phyloP scores from a whole-genome alignment of 352 stramenopile genomes.

The Globisporangium uncinulatum region DNA sequence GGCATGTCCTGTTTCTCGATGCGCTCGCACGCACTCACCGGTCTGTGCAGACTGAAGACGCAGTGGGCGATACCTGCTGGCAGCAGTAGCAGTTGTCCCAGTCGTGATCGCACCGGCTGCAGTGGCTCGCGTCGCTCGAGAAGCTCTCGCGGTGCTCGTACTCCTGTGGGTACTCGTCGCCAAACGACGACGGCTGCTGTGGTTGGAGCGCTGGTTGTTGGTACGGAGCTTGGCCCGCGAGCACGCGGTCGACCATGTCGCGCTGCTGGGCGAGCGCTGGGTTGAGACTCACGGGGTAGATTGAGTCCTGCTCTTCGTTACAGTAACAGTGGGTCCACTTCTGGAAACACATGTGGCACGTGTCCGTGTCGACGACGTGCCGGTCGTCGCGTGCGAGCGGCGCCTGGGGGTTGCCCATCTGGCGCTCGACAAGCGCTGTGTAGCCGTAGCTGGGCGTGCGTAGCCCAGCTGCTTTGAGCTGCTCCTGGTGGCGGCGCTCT shows the following conservation, averaged over 20 bases:
- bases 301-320: conserved; percentile 72
- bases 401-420: conserved; percentile 25
- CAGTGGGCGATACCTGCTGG: conserved; percentile 62
- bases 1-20: too few relatives aligned
- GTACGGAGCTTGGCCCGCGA: conserved; percentile 10
- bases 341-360: conserved; percentile 67
- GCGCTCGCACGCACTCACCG: conserved; percentile 15
- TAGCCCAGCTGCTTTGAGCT: conserved; percentile 50
- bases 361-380: conserved; percentile 62
- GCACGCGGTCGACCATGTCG: conserved; percentile 12
- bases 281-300: conserved; percentile 39
- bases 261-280: conserved; percentile 10
- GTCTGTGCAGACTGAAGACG: conserved; percentile 59
- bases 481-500: conserved; percentile 61
- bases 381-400: conserved; percentile 26
- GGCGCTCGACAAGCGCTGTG: conserved; percentile 26
- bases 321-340: conserved; percentile 88
- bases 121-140: conserved; percentile 53
- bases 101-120: conserved; percentile 55
- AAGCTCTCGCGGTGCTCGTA: conserved; percentile 24
- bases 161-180: conserved; percentile 4
- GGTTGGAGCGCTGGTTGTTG: conserved; percentile 2
- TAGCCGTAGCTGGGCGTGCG: conserved; percentile 47
- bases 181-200: conserved; percentile 1
- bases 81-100: conserved; percentile 78